Percentiles rank a stretch among this genome's conserved stretches.
Evolutionary conservation across 129 eudicot genomes (phyloP).

Genomic region (Oenanthe sinensis): DNA sequence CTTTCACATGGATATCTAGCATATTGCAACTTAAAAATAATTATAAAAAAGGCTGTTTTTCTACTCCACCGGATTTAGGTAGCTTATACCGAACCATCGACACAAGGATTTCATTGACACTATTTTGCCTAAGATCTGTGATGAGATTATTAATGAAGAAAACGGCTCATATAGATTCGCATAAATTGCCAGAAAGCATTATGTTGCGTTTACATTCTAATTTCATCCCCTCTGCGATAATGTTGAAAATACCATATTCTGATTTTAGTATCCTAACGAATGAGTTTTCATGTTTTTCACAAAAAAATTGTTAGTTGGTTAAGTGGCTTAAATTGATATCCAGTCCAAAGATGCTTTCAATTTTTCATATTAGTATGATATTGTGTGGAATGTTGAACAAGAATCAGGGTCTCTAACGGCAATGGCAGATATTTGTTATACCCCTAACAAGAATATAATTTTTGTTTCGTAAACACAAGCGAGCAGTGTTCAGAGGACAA

Average conservation of each 20-base stretch:
- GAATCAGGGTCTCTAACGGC: not conserved
- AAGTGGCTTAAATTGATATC: too few species aligned
- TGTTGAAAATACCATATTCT: not conserved
- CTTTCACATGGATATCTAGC: not conserved
- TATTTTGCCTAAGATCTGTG: not conserved
- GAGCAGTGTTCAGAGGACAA: too few species aligned
- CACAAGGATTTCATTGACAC: not conserved
- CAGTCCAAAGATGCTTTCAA: too few species aligned
- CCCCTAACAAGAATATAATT: too few species aligned
- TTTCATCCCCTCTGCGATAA: not conserved
- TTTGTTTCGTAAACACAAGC: too few species aligned
- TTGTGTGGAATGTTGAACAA: too few species aligned
- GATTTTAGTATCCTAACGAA: too few species aligned
- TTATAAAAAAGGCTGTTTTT: not conserved
- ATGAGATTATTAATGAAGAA: not conserved
- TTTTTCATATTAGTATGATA: too few species aligned
- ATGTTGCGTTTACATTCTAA: not conserved
- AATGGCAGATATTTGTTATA: not conserved
- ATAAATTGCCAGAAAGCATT: not conserved
- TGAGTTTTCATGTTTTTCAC: not conserved
- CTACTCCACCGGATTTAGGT: not conserved
- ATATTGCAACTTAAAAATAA: not conserved
- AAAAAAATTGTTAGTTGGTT: too few species aligned
- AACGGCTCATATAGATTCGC: not conserved
- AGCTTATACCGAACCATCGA: not conserved